Percentiles rank a stretch among this genome's conserved stretches.
These are phyloP conservation scores for Auricularia auricula-judae DNA, from an alignment of 768 basidiomycete genomes.

Conservation along the genomic window DNA sequence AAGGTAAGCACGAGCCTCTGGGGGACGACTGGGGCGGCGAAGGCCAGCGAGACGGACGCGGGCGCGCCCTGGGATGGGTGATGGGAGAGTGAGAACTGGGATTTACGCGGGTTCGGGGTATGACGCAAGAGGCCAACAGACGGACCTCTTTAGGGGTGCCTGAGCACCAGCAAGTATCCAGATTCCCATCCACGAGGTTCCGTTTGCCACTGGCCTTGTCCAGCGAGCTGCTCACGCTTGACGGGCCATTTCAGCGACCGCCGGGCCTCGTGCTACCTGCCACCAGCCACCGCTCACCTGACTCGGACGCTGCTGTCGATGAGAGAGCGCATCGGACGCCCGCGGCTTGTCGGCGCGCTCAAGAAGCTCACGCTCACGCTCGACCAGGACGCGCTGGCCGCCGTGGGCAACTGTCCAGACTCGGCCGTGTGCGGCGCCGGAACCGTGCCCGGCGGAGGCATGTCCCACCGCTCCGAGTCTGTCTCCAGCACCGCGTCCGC, in stretches of 20 bases:
- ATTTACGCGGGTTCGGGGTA: background rate
- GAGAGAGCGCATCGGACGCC: background rate
- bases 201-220: background rate
- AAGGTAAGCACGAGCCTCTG: slow-evolving; percentile 53
- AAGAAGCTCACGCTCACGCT: background rate
- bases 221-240: background rate
- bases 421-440: background rate
- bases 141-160: background rate
- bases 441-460: background rate
- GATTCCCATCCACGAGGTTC: background rate
- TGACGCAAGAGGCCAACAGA: background rate
- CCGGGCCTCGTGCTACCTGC: background rate
- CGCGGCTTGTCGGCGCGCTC: background rate
- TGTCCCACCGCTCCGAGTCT: too few species aligned
- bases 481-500: background rate
- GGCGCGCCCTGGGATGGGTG: slow-evolving; percentile 47
- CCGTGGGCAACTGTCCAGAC: background rate
- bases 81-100: background rate
- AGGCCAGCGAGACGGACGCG: slow-evolving; percentile 61
- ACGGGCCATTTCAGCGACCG: background rate
- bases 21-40: slow-evolving; percentile 43
- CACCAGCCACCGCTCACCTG: background rate
- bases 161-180: background rate
- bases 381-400: background rate
- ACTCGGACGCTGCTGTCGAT: background rate